Percentiles rank a stretch among this genome's conserved stretches.
These are phyloP conservation scores for Fraxinus floribunda DNA, from an alignment of 305 asterid species.

Conservation along the genomic window DNA sequence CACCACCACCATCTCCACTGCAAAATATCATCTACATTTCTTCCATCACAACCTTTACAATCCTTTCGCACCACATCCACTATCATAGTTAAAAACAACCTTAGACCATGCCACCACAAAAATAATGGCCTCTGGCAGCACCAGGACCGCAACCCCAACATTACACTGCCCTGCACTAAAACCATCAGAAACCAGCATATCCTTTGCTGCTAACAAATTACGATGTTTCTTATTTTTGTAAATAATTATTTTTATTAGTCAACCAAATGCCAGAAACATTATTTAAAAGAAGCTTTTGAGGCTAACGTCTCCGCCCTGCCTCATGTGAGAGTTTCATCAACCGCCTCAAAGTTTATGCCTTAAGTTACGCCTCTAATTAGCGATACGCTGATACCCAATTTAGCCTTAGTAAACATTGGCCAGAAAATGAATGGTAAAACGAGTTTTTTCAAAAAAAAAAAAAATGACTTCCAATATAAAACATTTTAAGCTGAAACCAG, in stretches of 20 bases:
- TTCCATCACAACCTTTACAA: not conserved
- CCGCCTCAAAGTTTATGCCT: not conserved
- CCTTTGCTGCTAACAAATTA: not conserved
- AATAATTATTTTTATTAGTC: not conserved
- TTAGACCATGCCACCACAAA: not conserved
- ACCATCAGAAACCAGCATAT: not conserved
- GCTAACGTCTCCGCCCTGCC: not conserved
- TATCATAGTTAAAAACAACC: not conserved
- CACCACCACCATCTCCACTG: not conserved
- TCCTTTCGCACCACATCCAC: not conserved
- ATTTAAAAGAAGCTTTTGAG: not conserved
- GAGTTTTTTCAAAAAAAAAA: not conserved
- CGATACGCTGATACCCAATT: not conserved
- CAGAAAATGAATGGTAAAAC: not conserved
- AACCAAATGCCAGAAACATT: not conserved
- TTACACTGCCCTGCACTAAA: not conserved
- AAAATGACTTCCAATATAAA: not conserved
- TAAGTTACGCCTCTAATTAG: not conserved
- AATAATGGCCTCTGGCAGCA: not conserved
- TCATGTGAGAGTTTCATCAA: not conserved
- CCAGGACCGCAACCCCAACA: not conserved
- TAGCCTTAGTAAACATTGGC: not conserved
- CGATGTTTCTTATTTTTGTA: not conserved
- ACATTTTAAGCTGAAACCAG: not conserved
- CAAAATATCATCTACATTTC: not conserved